Conservation (phyloP, 2,329 filamentous ascomycete genomes). For the Atkinsonella texensis region DNA sequence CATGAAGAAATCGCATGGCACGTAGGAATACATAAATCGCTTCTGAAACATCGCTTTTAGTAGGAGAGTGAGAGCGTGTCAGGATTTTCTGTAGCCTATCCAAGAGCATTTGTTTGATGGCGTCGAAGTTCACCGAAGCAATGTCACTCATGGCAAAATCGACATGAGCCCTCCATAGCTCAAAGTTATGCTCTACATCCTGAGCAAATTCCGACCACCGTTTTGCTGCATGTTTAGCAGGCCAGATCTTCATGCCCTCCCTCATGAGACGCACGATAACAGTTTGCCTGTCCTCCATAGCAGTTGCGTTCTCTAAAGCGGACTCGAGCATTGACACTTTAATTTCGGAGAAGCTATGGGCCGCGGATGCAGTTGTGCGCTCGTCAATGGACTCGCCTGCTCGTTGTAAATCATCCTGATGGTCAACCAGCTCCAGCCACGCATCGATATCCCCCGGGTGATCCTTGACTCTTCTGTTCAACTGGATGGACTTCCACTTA, state of each 20-base stretch:
- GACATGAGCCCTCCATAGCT: constrained; percentile 62
- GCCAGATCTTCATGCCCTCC: constrained; percentile 67
- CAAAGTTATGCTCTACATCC: constrained; percentile 26
- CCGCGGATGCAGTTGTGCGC: constrained; percentile 45
- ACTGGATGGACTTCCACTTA: constrained; percentile 43
- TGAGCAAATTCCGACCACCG: constrained; percentile 49
- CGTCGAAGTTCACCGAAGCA: constrained; percentile 54
- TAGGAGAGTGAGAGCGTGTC: constrained; percentile 4
- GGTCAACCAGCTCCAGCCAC: constrained; percentile 69
- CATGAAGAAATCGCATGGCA: constrained; percentile 59
- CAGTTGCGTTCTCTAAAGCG: constrained; percentile 48
- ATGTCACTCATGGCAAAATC: constrained; percentile 62
- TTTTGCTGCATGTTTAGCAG: constrained; percentile 42
- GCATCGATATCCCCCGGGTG: constrained; percentile 53
- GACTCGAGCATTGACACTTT: constrained; percentile 71
- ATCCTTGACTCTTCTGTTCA: constrained; percentile 53
- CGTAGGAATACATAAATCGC: constrained; percentile 61
- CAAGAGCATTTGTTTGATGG: constrained; percentile 46
- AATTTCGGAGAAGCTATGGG: constrained; percentile 60
- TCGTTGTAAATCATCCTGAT: constrained; percentile 59
- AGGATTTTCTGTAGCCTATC: constrained; percentile 30
- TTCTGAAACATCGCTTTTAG: constrained; percentile 14
- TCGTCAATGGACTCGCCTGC: constrained; percentile 31
- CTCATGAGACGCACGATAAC: constrained; percentile 59
- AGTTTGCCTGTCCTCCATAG: constrained; percentile 37